Base-by-base conservation (phyloP, 345 rosid genomes). In the Euphorbia lathyris region DNA sequence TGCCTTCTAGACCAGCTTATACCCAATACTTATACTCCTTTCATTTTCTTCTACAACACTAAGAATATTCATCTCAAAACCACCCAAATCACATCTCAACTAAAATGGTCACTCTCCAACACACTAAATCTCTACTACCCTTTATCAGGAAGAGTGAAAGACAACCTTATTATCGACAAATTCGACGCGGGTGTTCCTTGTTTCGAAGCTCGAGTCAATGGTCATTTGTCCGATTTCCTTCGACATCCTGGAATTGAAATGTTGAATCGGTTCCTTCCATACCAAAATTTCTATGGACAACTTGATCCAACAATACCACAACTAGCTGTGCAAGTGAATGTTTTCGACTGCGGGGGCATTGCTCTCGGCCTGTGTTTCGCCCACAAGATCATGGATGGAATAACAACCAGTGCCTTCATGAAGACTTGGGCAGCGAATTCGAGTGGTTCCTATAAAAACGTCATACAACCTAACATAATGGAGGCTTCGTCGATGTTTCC, bases 301-400 rank as follows among this genome's bases (percentile, higher is more conserved):
- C 40, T 19, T 0, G 57, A 27, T 27, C 57, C 26, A 63, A 40
- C 26, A 45, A 11, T 47, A n/a, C n/a, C 72, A 25, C 40, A 12
- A 17, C 9, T 70, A 36, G 43, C n/a, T n/a, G 66, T 70, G 16
- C 73, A 70, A 32, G 47, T 59, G 26, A 70, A 70, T 25, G 19
- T 60, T 4, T 70, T 70, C 23, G 45, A 29, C 14, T 70, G 66
- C 36, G 73, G 66, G 0, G 73, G 73, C 13, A 70, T 70, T 12
- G 73, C 73, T 2, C 10, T 70, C 17, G 73, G 73, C 20, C 0
- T 59, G 58, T 29, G 58, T 48, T 70, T 59, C 19, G 23, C 48
- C 7, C 73, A 70, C 58, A 59, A 60, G 58, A 22, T 32, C 34
- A 29, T 0, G 6, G 73, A 70, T 45, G 73, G 58, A 22, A 9